Evolutionary conservation across 352 stramenopile species (phyloP).

Genomic region (Phytophthora europaea): DNA sequence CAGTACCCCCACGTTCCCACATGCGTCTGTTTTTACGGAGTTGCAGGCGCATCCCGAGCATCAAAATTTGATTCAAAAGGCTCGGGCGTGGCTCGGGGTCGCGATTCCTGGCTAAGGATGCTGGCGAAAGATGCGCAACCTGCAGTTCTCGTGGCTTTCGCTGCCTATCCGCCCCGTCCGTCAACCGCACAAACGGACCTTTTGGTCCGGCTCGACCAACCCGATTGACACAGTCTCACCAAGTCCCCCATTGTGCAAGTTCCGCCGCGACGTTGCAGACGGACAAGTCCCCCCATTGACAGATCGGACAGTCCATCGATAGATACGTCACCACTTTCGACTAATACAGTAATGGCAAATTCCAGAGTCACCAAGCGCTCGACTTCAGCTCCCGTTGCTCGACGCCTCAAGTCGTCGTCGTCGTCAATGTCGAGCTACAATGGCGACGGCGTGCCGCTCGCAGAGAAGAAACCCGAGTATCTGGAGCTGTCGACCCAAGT

Average conservation of each 20-base stretch:
- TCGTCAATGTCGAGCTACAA: slow-evolving; percentile 36
- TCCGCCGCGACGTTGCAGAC: slow-evolving; percentile 15
- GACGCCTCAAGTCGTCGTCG: slow-evolving; percentile 19
- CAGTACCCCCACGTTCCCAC: slow-evolving; percentile 15
- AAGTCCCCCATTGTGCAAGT: slow-evolving; percentile 19
- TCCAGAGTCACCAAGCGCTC: slow-evolving; percentile 27
- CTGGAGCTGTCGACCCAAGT: slow-evolving; percentile 36
- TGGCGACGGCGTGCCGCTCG: slow-evolving; percentile 10
- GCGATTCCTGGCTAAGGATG: slow-evolving; percentile 28
- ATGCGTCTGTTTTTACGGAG: slow-evolving; percentile 36
- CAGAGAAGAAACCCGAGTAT: slow-evolving; percentile 19
- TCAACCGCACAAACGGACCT: slow-evolving; percentile 9
- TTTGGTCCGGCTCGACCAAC: slow-evolving; percentile 24
- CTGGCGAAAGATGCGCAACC: slow-evolving; percentile 39
- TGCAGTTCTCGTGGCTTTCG: slow-evolving; percentile 30
- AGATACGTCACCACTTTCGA: slow-evolving; percentile 22
- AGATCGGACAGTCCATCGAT: slow-evolving; percentile 21
- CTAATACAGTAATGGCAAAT: slow-evolving; percentile 29
- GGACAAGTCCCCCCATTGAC: slow-evolving; percentile 25
- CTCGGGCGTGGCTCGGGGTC: not conserved
- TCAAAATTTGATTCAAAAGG: slow-evolving; percentile 15
- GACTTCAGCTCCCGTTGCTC: slow-evolving; percentile 20
- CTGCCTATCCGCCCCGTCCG: not conserved
- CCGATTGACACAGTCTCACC: slow-evolving; percentile 31
- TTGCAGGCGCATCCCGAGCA: slow-evolving; percentile 23